A percentile compares a stretch with the other conserved stretches of the same genome.
Conservation (phyloP, 192 early-diverging fungal genomes). For the Pilobolus umbonatus region DNA sequence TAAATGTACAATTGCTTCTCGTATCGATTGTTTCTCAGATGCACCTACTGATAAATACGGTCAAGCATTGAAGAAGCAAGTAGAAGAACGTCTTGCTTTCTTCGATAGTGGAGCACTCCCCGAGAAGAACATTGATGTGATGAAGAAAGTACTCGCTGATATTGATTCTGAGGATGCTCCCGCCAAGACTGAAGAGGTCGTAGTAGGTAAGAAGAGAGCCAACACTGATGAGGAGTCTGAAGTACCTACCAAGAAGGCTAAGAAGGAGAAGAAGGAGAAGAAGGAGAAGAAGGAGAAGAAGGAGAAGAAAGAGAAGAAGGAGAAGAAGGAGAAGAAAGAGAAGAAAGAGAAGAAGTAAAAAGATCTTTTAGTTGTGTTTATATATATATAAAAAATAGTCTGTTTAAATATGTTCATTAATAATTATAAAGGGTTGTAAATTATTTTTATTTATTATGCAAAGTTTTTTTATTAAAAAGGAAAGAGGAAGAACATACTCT, state of each 20-base stretch:
- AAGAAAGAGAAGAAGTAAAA: conserved; percentile 31
- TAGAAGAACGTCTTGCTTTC: conserved; percentile 93
- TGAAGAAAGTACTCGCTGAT: conserved; percentile 76
- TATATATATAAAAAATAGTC: not conserved
- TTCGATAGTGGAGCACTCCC: conserved; percentile 88
- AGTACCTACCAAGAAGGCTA: conserved; percentile 34
- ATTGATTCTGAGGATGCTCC: conserved; percentile 39
- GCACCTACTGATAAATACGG: conserved; percentile 87
- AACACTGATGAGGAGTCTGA: conserved; percentile 36
- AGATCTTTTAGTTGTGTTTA: not conserved
- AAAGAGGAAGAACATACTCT: not conserved
- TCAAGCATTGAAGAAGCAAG: conserved; percentile 87
- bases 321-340: conserved; percentile 52
- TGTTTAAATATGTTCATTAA: conserved; percentile 2
- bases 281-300: conserved; percentile 55
- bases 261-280: conserved; percentile 59
- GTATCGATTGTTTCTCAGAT: conserved; percentile 96
- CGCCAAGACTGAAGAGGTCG: not conserved
- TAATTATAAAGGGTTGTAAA: not conserved
- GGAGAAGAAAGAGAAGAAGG: conserved; percentile 56
- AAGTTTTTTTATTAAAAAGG: not conserved
- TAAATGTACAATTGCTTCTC: conserved; percentile 94
- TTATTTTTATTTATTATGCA: too few relatives aligned
- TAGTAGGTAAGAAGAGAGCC: conserved; percentile 43
- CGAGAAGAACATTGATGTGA: conserved; percentile 89